These are phyloP conservation scores for Arachis stenosperma DNA, from an alignment of 306 rosid genomes.

Conservation along the genomic window DNA sequence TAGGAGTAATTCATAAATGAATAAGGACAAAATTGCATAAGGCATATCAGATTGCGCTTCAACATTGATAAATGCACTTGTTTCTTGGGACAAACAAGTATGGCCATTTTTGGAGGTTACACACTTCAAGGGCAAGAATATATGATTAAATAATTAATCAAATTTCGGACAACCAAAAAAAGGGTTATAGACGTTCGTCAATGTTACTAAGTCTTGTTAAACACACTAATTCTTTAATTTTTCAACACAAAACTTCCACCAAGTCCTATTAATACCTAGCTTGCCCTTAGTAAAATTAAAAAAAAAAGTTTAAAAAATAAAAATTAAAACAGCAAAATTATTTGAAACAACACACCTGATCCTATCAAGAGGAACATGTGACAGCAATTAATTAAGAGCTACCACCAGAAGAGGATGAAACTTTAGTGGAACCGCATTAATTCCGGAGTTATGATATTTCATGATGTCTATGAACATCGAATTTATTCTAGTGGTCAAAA, in stretches of 20 bases:
- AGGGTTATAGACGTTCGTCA: no score
- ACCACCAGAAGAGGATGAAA: slow-evolving; percentile 28
- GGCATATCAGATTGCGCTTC: slow-evolving; percentile 24
- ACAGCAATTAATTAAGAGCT: slow-evolving; percentile 28
- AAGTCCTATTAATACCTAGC: no score
- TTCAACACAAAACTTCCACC: no score
- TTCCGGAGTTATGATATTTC: neutral
- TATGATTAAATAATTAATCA: neutral
- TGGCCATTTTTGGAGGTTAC: slow-evolving; percentile 37
- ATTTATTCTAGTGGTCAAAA: neutral
- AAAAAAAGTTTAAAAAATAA: no score
- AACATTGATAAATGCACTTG: slow-evolving; percentile 11
- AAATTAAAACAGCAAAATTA: neutral
- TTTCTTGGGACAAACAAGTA: slow-evolving; percentile 31
- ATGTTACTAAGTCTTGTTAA: no score
- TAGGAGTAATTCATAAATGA: slow-evolving; percentile 43
- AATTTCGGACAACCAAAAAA: neutral
- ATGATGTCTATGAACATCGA: neutral
- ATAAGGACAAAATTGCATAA: slow-evolving; percentile 42
- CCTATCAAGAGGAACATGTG: slow-evolving; percentile 33
- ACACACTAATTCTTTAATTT: no score
- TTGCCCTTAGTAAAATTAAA: no score
- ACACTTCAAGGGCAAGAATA: slow-evolving; percentile 18
- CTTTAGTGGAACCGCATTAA: slow-evolving; percentile 33
- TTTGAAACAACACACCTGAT: slow-evolving; percentile 19